A percentile compares a stretch with the other conserved stretches of the same genome.
Conservation (phyloP, 345 rosid genomes). For the Rhizophora apiculata region DNA sequence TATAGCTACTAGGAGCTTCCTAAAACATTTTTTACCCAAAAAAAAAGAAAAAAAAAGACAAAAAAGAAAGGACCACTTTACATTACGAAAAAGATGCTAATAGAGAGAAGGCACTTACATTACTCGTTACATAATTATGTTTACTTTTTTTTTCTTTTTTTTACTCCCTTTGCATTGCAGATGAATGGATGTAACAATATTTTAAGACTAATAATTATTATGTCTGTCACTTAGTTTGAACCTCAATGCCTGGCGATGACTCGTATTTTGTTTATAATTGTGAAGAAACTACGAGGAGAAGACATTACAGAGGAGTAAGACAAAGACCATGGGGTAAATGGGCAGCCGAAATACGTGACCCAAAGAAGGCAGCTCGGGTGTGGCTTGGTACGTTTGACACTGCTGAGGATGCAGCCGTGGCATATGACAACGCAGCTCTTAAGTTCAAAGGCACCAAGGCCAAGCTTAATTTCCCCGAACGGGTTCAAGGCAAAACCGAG, state of each 20-base stretch:
- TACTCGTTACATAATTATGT: too few relatives aligned
- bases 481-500: slow-evolving; percentile 53
- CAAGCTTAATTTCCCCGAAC: slow-evolving; percentile 85
- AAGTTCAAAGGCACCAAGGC: slow-evolving; percentile 94
- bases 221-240: neutral
- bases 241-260: neutral
- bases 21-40: too few relatives aligned
- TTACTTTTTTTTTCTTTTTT: too few relatives aligned
- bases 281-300: slow-evolving; percentile 53
- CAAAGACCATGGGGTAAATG: slow-evolving; percentile 34
- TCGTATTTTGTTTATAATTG: slow-evolving; percentile 1
- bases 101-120: too few relatives aligned
- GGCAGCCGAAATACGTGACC: slow-evolving; percentile 34
- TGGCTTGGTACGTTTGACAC: slow-evolving; percentile 36
- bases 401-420: slow-evolving; percentile 32
- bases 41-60: too few relatives aligned
- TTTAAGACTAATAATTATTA: slow-evolving; percentile 15
- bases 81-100: too few relatives aligned
- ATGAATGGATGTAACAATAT: too few relatives aligned
- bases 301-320: slow-evolving; percentile 64
- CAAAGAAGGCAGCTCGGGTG: slow-evolving; percentile 30
- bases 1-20: too few relatives aligned
- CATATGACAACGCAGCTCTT: slow-evolving; percentile 79
- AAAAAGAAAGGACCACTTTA: too few relatives aligned
- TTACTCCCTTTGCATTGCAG: too few relatives aligned